These are phyloP conservation scores for Strobilomyces dryophilus DNA, from an alignment of 768 basidiomycete genomes.

Conservation along the genomic window DNA sequence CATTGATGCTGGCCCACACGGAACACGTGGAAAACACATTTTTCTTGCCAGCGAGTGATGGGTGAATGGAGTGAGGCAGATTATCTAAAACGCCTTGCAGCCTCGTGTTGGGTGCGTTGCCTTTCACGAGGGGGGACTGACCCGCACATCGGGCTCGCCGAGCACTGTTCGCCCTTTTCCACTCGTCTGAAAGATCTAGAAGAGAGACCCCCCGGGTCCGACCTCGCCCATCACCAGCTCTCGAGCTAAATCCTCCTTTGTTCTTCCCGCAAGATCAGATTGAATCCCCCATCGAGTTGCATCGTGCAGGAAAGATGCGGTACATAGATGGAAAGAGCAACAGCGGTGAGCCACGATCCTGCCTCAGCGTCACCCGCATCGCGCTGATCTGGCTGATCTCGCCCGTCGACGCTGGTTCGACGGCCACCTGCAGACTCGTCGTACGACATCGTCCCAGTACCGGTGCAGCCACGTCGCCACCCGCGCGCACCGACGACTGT, in stretches of 20 bases:
- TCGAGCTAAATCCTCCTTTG: not conserved
- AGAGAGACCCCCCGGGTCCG: not conserved
- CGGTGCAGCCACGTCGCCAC: slow-evolving; percentile 15
- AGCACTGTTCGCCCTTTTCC: not conserved
- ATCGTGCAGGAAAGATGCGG: slow-evolving; percentile 14
- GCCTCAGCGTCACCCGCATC: not conserved
- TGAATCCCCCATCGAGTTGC: not conserved
- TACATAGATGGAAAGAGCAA: slow-evolving; percentile 24
- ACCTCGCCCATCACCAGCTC: not conserved
- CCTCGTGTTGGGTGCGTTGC: slow-evolving; percentile 27
- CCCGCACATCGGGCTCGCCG: slow-evolving; percentile 3
- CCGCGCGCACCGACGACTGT: slow-evolving; percentile 31
- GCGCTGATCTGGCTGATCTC: slow-evolving; percentile 13
- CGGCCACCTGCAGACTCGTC: slow-evolving; percentile 28
- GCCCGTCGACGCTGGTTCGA: slow-evolving; percentile 10
- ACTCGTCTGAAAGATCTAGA: not conserved
- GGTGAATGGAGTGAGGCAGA: slow-evolving; percentile 8
- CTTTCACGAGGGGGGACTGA: slow-evolving; percentile 12
- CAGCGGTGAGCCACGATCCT: slow-evolving; percentile 22
- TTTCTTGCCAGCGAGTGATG: slow-evolving; percentile 14
- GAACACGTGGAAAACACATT: slow-evolving; percentile 23
- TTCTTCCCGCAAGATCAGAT: slow-evolving; percentile 1
- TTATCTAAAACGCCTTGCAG: slow-evolving; percentile 26
- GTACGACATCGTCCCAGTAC: slow-evolving; percentile 27
- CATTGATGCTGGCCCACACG: slow-evolving; percentile 3